A percentile compares a stretch with the other conserved stretches of the same genome.
phyloP scores from a whole-genome alignment of 2,329 filamentous ascomycete species.

The Nannizziopsis barbatae region DNA sequence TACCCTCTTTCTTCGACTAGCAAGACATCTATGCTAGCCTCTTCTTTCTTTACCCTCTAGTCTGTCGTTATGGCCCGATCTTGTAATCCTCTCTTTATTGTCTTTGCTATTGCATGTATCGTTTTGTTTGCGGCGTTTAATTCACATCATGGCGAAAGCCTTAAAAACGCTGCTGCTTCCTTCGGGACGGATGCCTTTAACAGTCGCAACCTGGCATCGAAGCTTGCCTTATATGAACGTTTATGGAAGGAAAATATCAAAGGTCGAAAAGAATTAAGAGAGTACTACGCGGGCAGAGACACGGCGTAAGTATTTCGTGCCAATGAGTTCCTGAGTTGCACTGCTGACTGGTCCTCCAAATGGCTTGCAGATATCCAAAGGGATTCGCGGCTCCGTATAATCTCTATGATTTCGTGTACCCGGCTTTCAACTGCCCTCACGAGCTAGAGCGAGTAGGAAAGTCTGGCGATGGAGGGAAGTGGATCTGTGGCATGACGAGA shows the following conservation, averaged over 20 bases:
- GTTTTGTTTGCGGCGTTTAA: slow-evolving; percentile 8
- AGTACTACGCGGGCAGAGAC: background rate
- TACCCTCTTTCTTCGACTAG: too few species aligned
- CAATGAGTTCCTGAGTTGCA: background rate
- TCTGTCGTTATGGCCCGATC: slow-evolving; percentile 2
- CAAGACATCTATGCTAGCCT: background rate
- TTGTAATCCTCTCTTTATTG: slow-evolving; percentile 3
- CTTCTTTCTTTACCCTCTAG: background rate
- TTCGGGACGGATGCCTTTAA: background rate
- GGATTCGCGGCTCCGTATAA: slow-evolving; percentile 9
- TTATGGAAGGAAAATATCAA: slow-evolving; percentile 7
- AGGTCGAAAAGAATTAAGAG: slow-evolving; percentile 5
- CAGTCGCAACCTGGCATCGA: background rate
- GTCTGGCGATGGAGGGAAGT: slow-evolving; percentile 36
- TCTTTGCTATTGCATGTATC: slow-evolving; percentile 5
- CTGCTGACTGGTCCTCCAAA: background rate
- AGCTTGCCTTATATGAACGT: slow-evolving; percentile 6
- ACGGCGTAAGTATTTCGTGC: background rate
- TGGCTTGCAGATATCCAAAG: slow-evolving; percentile 7
- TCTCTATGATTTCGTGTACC: slow-evolving; percentile 34
- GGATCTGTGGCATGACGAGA: slow-evolving; percentile 34
- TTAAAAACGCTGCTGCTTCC: slow-evolving; percentile 6
- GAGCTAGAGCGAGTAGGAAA: slow-evolving; percentile 33
- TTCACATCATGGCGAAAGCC: background rate
- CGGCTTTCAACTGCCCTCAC: slow-evolving; percentile 33